These are phyloP conservation scores for Excoecaria agallocha DNA, from an alignment of 345 rosid species.

Conservation along the genomic window DNA sequence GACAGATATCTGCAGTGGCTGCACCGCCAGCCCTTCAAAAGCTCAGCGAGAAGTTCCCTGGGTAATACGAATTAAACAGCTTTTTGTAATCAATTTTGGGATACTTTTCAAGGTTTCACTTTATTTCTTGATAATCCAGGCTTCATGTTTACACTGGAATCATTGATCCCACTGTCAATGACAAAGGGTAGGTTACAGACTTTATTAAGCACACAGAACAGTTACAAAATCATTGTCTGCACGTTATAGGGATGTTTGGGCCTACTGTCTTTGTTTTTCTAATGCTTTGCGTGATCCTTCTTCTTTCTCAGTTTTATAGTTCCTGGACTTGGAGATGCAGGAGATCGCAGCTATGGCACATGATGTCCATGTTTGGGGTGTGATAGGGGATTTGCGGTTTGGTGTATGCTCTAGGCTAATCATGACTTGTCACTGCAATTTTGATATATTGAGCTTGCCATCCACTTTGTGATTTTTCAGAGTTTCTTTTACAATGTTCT, in stretches of 20 bases:
- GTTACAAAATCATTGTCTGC: background rate
- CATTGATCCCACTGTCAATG: slow-evolving; percentile 79
- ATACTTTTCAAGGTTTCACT: slow-evolving; percentile 1
- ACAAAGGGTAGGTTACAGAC: slow-evolving; percentile 56
- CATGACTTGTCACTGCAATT: too few species aligned
- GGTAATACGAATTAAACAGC: slow-evolving; percentile 41
- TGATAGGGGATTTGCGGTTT: too few species aligned
- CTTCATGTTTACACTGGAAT: slow-evolving; percentile 92
- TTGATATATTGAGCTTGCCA: too few species aligned
- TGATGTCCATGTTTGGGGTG: slow-evolving; percentile 9
- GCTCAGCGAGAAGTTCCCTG: slow-evolving; percentile 90
- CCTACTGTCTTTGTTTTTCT: background rate
- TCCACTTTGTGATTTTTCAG: too few species aligned
- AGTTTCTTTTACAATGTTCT: too few species aligned
- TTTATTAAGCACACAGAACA: background rate
- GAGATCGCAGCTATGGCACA: slow-evolving; percentile 92
- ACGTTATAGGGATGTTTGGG: background rate
- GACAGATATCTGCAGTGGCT: slow-evolving; percentile 88
- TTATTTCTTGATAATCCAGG: slow-evolving; percentile 40
- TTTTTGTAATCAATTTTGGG: background rate
- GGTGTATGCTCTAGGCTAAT: too few species aligned
- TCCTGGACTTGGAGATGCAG: slow-evolving; percentile 99
- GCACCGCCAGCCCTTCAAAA: slow-evolving; percentile 92
- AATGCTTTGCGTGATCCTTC: background rate
- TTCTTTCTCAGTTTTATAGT: slow-evolving; percentile 57